Percentiles rank a stretch among this genome's conserved stretches.
Evolutionary conservation across 805 yeast genomes (phyloP).

Genomic region (Starmerella bombicola): DNA sequence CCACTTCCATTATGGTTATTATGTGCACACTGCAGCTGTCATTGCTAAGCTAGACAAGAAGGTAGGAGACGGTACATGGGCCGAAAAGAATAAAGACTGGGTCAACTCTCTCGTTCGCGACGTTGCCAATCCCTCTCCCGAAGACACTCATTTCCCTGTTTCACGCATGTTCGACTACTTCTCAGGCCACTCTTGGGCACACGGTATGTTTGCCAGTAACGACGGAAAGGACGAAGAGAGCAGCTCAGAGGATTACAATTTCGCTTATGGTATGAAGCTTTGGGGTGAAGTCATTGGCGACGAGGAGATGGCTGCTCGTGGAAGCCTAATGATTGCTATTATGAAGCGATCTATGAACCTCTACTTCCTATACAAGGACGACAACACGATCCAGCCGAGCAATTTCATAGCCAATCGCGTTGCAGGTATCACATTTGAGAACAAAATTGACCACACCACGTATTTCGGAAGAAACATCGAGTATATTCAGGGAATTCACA

Average conservation of each 20-base stretch:
- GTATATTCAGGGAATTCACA: slow-evolving; percentile 70
- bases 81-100: slow-evolving; percentile 39
- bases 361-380: slow-evolving; percentile 42
- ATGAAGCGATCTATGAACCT: slow-evolving; percentile 42
- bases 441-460: slow-evolving; percentile 62
- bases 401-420: slow-evolving; percentile 50
- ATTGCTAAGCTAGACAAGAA: slow-evolving; percentile 49
- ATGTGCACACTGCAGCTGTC: slow-evolving; percentile 70
- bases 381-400: slow-evolving; percentile 43
- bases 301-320: slow-evolving; percentile 42
- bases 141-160: slow-evolving; percentile 49
- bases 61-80: slow-evolving; percentile 42
- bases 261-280: slow-evolving; percentile 56
- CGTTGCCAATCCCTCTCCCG: slow-evolving; percentile 50
- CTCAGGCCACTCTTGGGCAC: slow-evolving; percentile 71
- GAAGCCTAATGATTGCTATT: slow-evolving; percentile 48
- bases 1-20: slow-evolving; percentile 79
- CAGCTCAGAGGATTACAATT: slow-evolving; percentile 60
- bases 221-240: slow-evolving; percentile 69
- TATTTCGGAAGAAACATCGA: slow-evolving; percentile 54
- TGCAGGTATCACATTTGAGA: slow-evolving; percentile 66
- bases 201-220: slow-evolving; percentile 49
- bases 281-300: slow-evolving; percentile 58
- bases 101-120: slow-evolving; percentile 53
- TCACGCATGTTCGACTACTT: slow-evolving; percentile 61